Evolutionary conservation across 2,329 filamentous ascomycete genomes (phyloP).

Genomic region (Clarireedia sp.): DNA sequence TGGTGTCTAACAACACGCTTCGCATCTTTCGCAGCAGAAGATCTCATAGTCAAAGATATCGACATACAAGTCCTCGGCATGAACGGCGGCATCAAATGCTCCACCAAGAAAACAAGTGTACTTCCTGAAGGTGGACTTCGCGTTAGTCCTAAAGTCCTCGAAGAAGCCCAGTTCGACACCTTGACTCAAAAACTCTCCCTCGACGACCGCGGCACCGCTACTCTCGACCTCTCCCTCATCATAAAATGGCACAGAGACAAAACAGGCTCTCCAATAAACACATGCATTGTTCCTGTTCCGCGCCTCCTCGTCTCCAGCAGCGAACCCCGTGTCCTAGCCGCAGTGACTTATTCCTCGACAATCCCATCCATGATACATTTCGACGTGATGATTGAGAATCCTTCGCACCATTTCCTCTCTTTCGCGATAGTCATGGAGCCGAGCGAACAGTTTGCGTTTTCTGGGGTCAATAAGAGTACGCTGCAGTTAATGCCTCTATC

Average conservation of each 20-base stretch:
- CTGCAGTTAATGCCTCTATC: constrained; percentile 79
- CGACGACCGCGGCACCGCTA: constrained; percentile 71
- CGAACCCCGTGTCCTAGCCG: constrained; percentile 71
- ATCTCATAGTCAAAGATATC: constrained; percentile 54
- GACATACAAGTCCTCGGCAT: constrained; percentile 53
- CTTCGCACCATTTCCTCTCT: constrained; percentile 87
- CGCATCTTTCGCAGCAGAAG: constrained; percentile 67
- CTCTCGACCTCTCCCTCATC: constrained; percentile 65
- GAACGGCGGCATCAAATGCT: constrained; percentile 55
- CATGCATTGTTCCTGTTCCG: constrained; percentile 66
- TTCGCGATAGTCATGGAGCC: constrained; percentile 91
- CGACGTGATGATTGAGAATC: constrained; percentile 78
- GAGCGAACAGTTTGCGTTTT: constrained; percentile 87
- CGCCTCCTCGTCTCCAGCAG: constrained; percentile 71
- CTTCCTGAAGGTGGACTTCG: constrained; percentile 35
- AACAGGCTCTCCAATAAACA: constrained; percentile 38
- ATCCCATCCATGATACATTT: constrained; percentile 34
- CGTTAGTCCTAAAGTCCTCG: constrained; percentile 59
- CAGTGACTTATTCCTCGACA: constrained; percentile 39
- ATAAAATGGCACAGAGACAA: constrained; percentile 66
- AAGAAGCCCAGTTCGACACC: constrained; percentile 65
- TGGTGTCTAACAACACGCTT: constrained; percentile 71
- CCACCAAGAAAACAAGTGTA: constrained; percentile 33
- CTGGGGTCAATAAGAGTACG: constrained; percentile 72
- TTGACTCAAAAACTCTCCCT: constrained; percentile 68